phyloP scores from a whole-genome alignment of 345 rosid genomes.

The Eucalyptus cloeziana region DNA sequence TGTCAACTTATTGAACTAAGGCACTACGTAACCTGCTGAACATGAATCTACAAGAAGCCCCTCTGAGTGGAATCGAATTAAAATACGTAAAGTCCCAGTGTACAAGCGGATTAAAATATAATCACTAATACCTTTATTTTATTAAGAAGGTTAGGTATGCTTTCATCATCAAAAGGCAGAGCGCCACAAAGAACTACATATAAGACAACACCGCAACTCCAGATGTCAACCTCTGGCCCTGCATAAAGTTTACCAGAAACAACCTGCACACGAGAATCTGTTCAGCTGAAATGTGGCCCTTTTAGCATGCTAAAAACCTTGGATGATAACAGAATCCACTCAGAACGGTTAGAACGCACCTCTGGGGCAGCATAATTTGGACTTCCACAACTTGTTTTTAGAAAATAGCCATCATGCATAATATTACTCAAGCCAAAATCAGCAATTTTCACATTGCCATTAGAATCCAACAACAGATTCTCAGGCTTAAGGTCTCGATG shows the following conservation, averaged over 20 bases:
- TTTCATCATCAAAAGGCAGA: constrained; percentile 95
- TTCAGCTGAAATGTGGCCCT: not conserved
- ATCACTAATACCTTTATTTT: constrained; percentile 62
- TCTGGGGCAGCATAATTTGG: constrained; percentile 97
- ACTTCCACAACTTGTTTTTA: constrained; percentile 96
- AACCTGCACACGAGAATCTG: constrained; percentile 31
- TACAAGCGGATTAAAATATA: not conserved
- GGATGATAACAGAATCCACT: not conserved
- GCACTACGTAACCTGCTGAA: not conserved
- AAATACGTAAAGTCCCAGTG: not conserved
- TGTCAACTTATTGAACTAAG: not conserved
- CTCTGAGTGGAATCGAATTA: not conserved
- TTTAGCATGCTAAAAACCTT: not conserved
- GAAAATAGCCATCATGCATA: constrained; percentile 93
- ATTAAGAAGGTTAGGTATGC: constrained; percentile 75
- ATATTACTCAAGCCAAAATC: constrained; percentile 96
- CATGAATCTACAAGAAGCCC: not conserved
- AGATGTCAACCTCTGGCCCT: constrained; percentile 97
- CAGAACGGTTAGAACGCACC: constrained; percentile 10
- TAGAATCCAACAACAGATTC: constrained; percentile 86
- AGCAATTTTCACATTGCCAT: constrained; percentile 83
- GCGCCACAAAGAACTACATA: constrained; percentile 94
- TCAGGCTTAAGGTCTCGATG: constrained; percentile 98
- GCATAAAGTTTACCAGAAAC: constrained; percentile 83
- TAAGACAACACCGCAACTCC: constrained; percentile 98